Percentiles rank a stretch among this genome's conserved stretches.
These are phyloP conservation scores for Fusarium graminum DNA, from an alignment of 2,329 filamentous ascomycete genomes.

Conservation along the genomic window DNA sequence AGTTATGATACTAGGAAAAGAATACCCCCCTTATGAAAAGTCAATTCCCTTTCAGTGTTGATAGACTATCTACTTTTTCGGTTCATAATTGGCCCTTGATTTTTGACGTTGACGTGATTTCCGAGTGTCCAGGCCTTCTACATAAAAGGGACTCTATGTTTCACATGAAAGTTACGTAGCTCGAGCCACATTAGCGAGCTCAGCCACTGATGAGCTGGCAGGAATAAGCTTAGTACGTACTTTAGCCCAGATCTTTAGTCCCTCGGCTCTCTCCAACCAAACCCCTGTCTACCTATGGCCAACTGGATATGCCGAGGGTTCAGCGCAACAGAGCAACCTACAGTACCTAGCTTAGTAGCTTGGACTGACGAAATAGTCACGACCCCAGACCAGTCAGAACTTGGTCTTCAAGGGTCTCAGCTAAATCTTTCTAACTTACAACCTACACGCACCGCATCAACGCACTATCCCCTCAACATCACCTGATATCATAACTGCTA, in stretches of 20 bases:
- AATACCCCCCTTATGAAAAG: conserved; percentile 15
- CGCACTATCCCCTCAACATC: conserved; percentile 3
- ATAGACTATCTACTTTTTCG: conserved; percentile 32
- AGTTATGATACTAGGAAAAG: conserved; percentile 29
- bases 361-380: conserved; percentile 37
- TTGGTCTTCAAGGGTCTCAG: conserved; percentile 18
- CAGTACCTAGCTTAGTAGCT: not conserved
- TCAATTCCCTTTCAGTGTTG: conserved; percentile 26
- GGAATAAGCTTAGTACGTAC: conserved; percentile 8
- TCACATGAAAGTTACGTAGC: conserved; percentile 32
- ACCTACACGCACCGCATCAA: not conserved
- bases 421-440: not conserved
- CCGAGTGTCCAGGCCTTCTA: not conserved
- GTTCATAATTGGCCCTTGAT: conserved; percentile 17
- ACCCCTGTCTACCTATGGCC: conserved; percentile 43
- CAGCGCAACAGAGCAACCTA: conserved; percentile 10
- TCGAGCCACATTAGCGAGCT: conserved; percentile 26
- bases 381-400: conserved; percentile 22
- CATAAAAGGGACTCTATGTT: conserved; percentile 1
- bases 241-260: conserved; percentile 1
- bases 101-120: not conserved
- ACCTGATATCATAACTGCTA: conserved; percentile 20
- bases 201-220: conserved; percentile 26
- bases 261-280: conserved; percentile 47
- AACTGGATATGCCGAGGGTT: conserved; percentile 25